Evolutionary conservation across 306 rosid genomes (phyloP).

Genomic region (Mimosa pudica): DNA sequence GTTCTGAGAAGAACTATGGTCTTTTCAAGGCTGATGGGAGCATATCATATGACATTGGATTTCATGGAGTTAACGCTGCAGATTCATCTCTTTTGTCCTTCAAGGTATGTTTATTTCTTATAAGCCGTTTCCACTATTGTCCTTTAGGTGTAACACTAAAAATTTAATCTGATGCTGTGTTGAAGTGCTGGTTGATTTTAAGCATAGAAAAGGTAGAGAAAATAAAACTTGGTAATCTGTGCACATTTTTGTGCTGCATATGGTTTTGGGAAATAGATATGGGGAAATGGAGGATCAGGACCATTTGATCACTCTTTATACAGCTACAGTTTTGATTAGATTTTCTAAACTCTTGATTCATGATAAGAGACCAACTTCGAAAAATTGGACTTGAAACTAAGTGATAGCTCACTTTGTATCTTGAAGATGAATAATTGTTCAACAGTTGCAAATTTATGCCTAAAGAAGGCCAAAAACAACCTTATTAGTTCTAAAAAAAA

Average conservation of each 20-base stretch:
- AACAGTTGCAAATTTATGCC: not conserved
- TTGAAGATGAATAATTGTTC: not conserved
- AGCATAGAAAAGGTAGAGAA: constrained; percentile 8
- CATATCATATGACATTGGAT: constrained; percentile 82
- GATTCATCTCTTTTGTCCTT: constrained; percentile 54
- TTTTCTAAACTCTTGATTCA: constrained; percentile 11
- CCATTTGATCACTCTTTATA: too few relatives aligned
- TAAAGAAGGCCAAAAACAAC: not conserved
- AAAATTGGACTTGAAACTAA: not conserved
- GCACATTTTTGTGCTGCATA: not conserved
- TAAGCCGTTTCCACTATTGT: not conserved
- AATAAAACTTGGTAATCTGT: not conserved
- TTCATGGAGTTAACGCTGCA: constrained; percentile 83
- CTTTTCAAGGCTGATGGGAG: constrained; percentile 92
- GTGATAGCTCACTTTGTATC: not conserved
- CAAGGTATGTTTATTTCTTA: constrained; percentile 54
- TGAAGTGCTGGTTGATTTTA: constrained; percentile 21
- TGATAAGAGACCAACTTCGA: not conserved
- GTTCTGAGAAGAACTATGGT: constrained; percentile 90
- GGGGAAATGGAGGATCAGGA: not conserved
- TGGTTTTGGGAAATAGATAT: not conserved
- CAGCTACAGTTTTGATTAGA: constrained; percentile 5
- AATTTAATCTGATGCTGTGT: constrained; percentile 25
- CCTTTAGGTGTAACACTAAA: not conserved
- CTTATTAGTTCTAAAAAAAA: not conserved